These are phyloP conservation scores for Suillus occidentalis DNA, from an alignment of 768 basidiomycete genomes.

Conservation along the genomic window DNA sequence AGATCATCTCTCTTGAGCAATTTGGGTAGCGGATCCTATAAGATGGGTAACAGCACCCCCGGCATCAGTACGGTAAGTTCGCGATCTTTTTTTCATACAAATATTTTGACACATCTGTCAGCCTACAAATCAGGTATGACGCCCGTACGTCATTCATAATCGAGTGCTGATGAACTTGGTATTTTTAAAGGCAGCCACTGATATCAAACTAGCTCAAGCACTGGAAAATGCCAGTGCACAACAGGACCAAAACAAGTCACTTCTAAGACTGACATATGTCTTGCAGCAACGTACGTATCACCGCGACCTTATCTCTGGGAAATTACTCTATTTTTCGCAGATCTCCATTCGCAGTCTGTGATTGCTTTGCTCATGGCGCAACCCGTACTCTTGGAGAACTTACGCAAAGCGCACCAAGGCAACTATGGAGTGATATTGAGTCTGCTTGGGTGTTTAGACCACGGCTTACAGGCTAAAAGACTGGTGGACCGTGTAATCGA, in stretches of 20 bases:
- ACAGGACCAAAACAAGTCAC: constrained; percentile 73
- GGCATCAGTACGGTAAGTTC: constrained; percentile 50
- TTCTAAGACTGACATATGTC: constrained; percentile 77
- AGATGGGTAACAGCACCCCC: constrained; percentile 29
- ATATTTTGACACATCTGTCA: constrained; percentile 13
- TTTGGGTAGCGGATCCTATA: constrained; percentile 12
- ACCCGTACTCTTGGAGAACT: constrained; percentile 76
- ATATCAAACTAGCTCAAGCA: constrained; percentile 58
- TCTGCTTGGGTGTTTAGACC: constrained; percentile 88
- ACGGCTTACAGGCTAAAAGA: constrained; percentile 81
- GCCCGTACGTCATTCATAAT: neutral
- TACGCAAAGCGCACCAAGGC: constrained; percentile 89
- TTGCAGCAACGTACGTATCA: constrained; percentile 67
- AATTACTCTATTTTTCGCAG: constrained; percentile 36
- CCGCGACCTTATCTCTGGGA: neutral
- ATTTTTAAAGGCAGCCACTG: constrained; percentile 42
- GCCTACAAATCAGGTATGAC: constrained; percentile 32
- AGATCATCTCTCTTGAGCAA: constrained; percentile 30
- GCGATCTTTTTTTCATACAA: neutral
- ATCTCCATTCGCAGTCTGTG: constrained; percentile 73
- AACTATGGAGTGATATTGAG: constrained; percentile 91
- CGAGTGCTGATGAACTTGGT: constrained; percentile 21
- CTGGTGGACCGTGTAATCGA: constrained; percentile 92
- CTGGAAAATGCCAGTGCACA: constrained; percentile 78
- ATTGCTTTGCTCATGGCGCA: constrained; percentile 83